These are phyloP conservation scores for Carex scoparia DNA, from an alignment of 176 grass and related monocot genomes.

Conservation along the genomic window DNA sequence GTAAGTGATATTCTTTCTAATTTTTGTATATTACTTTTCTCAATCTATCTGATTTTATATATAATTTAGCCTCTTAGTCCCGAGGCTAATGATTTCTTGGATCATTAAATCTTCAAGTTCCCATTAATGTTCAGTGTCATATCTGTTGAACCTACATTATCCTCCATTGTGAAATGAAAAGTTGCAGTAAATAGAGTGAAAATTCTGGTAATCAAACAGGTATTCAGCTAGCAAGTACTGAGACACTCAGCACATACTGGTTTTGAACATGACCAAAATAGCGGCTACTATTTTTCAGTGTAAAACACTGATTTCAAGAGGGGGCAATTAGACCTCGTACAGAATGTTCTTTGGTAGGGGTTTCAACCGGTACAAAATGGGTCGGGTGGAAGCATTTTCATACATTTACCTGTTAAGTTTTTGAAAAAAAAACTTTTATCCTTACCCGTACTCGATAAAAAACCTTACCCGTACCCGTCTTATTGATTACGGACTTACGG, in stretches of 20 bases:
- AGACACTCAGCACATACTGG: neutral
- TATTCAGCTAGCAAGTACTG: neutral
- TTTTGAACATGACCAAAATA: neutral
- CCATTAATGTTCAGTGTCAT: neutral
- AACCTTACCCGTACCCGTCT: no score
- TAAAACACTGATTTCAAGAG: neutral
- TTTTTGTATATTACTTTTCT: slow-evolving; percentile 6
- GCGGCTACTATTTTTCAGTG: neutral
- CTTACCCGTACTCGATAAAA: no score
- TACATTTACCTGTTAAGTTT: no score
- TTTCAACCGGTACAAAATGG: neutral
- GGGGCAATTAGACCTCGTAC: no score
- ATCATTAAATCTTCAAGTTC: neutral
- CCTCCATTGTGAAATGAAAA: neutral
- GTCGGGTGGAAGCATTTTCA: no score
- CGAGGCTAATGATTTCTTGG: neutral
- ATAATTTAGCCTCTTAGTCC: neutral
- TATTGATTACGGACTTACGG: no score
- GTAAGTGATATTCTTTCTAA: slow-evolving; percentile 37
- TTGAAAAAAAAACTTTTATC: no score
- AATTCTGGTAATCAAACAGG: neutral
- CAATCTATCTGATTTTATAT: neutral
- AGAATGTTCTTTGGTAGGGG: no score
- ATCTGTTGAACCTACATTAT: neutral
- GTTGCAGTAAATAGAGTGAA: neutral